Base-by-base conservation (phyloP, 257 asterid genomes). In the Prunella vulgaris region DNA sequence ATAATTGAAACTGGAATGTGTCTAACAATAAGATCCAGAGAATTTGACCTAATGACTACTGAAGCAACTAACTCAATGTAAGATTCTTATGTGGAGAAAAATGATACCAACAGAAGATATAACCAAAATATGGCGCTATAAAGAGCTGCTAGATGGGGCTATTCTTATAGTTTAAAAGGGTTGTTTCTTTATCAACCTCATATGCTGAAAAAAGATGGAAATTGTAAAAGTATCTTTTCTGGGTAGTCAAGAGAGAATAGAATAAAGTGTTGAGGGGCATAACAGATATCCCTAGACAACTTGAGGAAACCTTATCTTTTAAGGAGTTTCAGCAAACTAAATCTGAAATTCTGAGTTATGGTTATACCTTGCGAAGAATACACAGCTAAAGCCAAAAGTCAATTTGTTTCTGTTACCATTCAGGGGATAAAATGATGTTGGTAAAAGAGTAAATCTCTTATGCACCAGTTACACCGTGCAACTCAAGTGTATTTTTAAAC, bases 1-100 rank as follows among this genome's bases (percentile, higher is more conserved):
- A 6, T 28, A 27, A 54, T 25, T 53, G 17, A 74, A 73, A 64
- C n/a, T n/a, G n/a, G n/a, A n/a, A n/a, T n/a, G n/a, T n/a, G n/a
- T n/a, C n/a, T n/a, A n/a, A n/a, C n/a, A n/a, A n/a, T 57, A 65
- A 48, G 30, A 66, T 25, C 63, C 67, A 79, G 61, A 35, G 44
- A 57, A 65, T 3, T 33, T 65, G 56, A 60, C 67, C 15, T 13
- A 51, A 35, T 48, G 73, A 66, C 58, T 53, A 18, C 27, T 33
- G 35, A 58, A 44, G 68, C 37, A 42, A 54, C 25, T 53, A 30
- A 63, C 64, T 38, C 27, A 35, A 66, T 25, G 59, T 48, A 52
- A 49, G 77, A 73, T 46, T 24, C 68, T 35, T 9, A 10, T 30
- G 52, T 25, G 8, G 24, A 72, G 6, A 68, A 30, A 12, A 70